Conservation (phyloP, 345 rosid species). For the Cardamine resedifolia region DNA sequence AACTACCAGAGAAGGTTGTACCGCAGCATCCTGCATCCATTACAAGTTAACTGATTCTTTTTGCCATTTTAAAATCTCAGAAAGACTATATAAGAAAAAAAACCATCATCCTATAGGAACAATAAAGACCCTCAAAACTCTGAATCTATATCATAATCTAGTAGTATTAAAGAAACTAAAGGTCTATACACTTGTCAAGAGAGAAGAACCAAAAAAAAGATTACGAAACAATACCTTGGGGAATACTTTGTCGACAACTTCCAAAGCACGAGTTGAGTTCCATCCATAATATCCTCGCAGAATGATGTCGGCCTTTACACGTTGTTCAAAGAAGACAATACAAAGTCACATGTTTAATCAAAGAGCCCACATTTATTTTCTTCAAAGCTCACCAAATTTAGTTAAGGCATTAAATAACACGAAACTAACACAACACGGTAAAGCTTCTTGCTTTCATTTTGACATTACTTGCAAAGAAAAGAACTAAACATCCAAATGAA, state of each 20-base stretch:
- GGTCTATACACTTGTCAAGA: neutral
- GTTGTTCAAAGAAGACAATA: neutral
- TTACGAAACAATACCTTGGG: conserved; percentile 65
- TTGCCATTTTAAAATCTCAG: neutral
- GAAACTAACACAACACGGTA: neutral
- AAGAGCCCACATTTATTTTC: conserved; percentile 12
- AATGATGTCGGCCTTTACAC: conserved; percentile 76
- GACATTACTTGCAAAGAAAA: neutral
- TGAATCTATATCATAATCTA: neutral
- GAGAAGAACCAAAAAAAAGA: neutral
- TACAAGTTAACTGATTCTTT: neutral
- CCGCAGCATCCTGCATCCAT: conserved; percentile 56
- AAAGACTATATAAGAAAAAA: neutral
- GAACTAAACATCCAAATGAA: conserved; percentile 10
- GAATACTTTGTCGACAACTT: conserved; percentile 75
- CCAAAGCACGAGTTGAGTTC: conserved; percentile 89
- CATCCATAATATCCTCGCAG: conserved; percentile 90
- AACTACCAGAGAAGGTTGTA: conserved; percentile 78
- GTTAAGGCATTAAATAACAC: conserved; percentile 18
- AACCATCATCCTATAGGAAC: neutral
- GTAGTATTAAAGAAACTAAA: neutral
- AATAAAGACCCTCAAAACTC: neutral
- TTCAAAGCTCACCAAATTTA: neutral
- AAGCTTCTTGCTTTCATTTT: neutral
- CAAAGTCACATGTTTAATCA: conserved; percentile 6